Conservation (phyloP, 345 rosid species). For the Angophora floribunda region DNA sequence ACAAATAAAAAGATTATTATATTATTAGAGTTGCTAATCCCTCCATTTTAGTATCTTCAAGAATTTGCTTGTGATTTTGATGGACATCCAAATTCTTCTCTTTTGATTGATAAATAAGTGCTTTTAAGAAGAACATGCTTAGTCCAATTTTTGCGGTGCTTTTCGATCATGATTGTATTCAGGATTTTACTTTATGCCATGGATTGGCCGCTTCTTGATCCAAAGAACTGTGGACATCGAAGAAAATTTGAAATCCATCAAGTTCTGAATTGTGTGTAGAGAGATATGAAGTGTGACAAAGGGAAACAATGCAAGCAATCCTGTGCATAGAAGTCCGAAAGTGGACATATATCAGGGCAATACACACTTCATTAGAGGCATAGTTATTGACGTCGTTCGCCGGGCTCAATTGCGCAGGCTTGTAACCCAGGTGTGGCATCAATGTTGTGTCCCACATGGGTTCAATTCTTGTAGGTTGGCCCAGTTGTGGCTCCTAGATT, state of each 20-base stretch:
- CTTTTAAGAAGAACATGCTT: neutral
- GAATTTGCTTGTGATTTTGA: neutral
- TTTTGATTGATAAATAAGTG: neutral
- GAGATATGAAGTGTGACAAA: neutral
- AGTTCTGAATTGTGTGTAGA: neutral
- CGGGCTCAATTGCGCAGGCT: conserved; percentile 4
- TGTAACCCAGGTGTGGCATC: neutral
- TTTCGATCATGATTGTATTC: neutral
- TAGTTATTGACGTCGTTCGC: neutral
- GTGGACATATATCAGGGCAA: neutral
- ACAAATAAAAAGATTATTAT: neutral
- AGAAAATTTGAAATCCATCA: neutral
- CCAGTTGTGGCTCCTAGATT: neutral
- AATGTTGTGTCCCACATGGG: no score
- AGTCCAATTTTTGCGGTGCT: neutral
- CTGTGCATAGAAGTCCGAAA: neutral
- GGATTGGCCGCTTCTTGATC: neutral
- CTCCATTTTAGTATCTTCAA: neutral
- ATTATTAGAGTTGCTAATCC: neutral
- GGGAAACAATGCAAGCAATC: neutral
- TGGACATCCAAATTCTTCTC: neutral
- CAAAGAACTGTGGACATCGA: neutral
- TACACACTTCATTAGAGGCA: neutral
- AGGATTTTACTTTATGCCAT: neutral
- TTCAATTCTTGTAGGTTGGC: no score